Evolutionary conservation across 2,329 filamentous ascomycete genomes (phyloP).

Genomic region (Stagonosporopsis rhizophila): DNA sequence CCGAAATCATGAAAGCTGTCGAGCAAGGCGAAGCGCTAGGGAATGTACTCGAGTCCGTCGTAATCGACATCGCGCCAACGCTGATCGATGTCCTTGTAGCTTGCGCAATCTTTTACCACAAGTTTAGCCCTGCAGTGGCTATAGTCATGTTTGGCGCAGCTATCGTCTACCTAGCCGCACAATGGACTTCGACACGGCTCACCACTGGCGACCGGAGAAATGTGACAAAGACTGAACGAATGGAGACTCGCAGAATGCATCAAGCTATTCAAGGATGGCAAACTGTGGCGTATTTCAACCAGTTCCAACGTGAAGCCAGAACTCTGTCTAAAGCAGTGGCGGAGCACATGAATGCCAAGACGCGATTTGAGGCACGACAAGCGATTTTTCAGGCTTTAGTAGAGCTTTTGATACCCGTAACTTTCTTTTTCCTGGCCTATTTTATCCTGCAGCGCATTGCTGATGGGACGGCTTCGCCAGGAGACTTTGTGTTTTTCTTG

Average conservation of each 20-base stretch:
- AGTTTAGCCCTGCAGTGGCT: constrained; percentile 6
- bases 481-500: constrained; percentile 60
- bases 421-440: constrained; percentile 51
- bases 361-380: constrained; percentile 3
- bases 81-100: constrained; percentile 62
- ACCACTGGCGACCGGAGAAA: constrained; percentile 7
- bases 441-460: constrained; percentile 55
- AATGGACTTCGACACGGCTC: constrained; percentile 3
- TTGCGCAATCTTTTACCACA: constrained; percentile 5
- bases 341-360: constrained; percentile 12
- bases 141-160: constrained; percentile 6
- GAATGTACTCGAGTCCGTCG: constrained; percentile 62
- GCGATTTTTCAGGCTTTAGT: constrained; percentile 8
- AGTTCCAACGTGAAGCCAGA: constrained; percentile 9
- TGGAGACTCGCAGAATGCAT: constrained; percentile 17
- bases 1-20: constrained; percentile 67
- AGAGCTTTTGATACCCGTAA: constrained; percentile 12
- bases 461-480: constrained; percentile 57
- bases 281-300: constrained; percentile 61
- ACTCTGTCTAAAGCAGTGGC: constrained; percentile 5
- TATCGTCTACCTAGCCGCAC: constrained; percentile 3
- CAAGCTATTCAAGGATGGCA: constrained; percentile 53
- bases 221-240: constrained; percentile 9
- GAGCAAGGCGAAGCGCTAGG: constrained; percentile 61
- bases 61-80: constrained; percentile 66